These are phyloP conservation scores for Dichotomocladium elegans DNA, from an alignment of 371 early-diverging fungal species.

Conservation along the genomic window DNA sequence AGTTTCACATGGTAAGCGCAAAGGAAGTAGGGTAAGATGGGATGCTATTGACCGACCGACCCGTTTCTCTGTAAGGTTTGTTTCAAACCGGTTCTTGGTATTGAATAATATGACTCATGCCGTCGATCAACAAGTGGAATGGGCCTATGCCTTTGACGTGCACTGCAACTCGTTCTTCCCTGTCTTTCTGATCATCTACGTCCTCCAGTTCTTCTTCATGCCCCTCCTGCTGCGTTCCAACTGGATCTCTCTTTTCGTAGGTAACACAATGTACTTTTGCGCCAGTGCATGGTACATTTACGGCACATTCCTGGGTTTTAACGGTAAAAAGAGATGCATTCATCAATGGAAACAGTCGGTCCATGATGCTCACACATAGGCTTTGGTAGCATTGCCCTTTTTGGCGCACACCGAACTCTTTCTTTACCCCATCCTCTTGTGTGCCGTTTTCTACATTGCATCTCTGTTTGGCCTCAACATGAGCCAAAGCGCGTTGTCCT, in stretches of 20 bases:
- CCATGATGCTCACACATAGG: not conserved
- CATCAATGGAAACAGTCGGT: slow-evolving; percentile 56
- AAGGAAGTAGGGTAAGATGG: not conserved
- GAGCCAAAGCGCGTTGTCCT: slow-evolving; percentile 61
- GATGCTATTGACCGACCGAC: too few species aligned
- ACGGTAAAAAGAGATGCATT: slow-evolving; percentile 60
- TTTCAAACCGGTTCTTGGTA: slow-evolving; percentile 77
- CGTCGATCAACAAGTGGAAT: slow-evolving; percentile 85
- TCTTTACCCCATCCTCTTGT: slow-evolving; percentile 77
- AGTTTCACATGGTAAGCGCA: slow-evolving; percentile 64
- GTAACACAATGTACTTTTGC: slow-evolving; percentile 79
- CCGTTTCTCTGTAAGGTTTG: slow-evolving; percentile 56
- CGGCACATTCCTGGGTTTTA: slow-evolving; percentile 86
- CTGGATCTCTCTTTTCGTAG: slow-evolving; percentile 78
- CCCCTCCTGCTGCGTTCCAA: slow-evolving; percentile 66
- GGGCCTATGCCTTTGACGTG: slow-evolving; percentile 91
- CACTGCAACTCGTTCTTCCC: slow-evolving; percentile 95
- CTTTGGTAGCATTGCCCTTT: slow-evolving; percentile 73
- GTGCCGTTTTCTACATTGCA: slow-evolving; percentile 64
- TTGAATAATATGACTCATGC: slow-evolving; percentile 72
- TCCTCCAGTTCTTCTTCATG: slow-evolving; percentile 86
- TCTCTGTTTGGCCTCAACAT: slow-evolving; percentile 83
- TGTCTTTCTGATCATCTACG: slow-evolving; percentile 75
- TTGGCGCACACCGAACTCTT: slow-evolving; percentile 82
- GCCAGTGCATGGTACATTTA: slow-evolving; percentile 75